A percentile compares a stretch with the other conserved stretches of the same genome.
These are phyloP conservation scores for Saksenaea oblongispora DNA, from an alignment of 371 early-diverging fungal species.

Conservation along the genomic window DNA sequence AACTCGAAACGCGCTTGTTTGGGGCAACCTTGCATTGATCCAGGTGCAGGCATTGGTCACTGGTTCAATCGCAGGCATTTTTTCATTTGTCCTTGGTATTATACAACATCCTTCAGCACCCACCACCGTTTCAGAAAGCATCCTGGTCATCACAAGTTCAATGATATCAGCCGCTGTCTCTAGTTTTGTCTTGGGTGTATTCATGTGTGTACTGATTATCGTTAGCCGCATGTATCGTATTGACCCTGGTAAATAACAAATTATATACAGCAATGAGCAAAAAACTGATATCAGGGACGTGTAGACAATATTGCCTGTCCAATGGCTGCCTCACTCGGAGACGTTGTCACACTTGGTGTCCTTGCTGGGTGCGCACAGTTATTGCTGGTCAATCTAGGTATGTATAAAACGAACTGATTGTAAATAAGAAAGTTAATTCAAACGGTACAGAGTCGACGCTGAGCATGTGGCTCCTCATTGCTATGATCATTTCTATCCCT, in stretches of 20 bases:
- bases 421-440: neutral
- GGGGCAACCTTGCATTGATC: constrained; percentile 73
- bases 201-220: constrained; percentile 76
- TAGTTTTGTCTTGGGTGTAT: constrained; percentile 70
- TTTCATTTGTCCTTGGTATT: constrained; percentile 64
- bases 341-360: constrained; percentile 70
- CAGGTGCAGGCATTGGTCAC: constrained; percentile 74
- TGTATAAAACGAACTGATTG: neutral
- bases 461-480: constrained; percentile 45
- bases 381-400: constrained; percentile 49
- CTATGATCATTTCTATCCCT: constrained; percentile 55
- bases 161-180: constrained; percentile 77
- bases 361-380: constrained; percentile 60
- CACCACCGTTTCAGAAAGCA: constrained; percentile 54
- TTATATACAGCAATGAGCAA: neutral
- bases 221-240: constrained; percentile 63
- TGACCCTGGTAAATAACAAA: constrained; percentile 70
- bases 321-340: constrained; percentile 74
- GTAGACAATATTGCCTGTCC: constrained; percentile 71
- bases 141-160: constrained; percentile 68
- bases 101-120: constrained; percentile 52
- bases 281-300: constrained; percentile 1
- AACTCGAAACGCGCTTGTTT: constrained; percentile 52
- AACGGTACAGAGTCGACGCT: constrained; percentile 42
- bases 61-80: constrained; percentile 70